These are phyloP conservation scores for Cercospora zeae-maydis DNA, from an alignment of 2,329 filamentous ascomycete species.

Conservation along the genomic window DNA sequence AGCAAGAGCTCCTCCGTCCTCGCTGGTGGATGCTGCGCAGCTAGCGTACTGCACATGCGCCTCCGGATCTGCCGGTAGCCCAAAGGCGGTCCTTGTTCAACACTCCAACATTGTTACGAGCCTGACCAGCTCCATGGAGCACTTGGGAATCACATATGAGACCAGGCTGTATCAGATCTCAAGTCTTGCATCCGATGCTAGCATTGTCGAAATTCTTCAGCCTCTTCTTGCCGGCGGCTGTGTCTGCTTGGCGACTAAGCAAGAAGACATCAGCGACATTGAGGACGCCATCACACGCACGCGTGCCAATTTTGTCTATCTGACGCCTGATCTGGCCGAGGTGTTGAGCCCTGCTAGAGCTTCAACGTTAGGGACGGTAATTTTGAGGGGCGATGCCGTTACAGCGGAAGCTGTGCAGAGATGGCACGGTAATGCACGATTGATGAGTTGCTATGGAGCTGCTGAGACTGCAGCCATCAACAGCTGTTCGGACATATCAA, in stretches of 20 bases:
- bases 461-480: background rate
- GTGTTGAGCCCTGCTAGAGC: background rate
- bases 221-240: constrained; percentile 16
- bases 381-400: background rate
- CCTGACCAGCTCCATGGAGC: background rate
- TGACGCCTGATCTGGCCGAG: background rate
- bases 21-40: background rate
- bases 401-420: background rate
- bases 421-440: background rate
- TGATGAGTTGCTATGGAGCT: background rate
- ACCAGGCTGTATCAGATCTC: constrained; percentile 14
- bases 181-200: constrained; percentile 19
- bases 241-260: constrained; percentile 27
- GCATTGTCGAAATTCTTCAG: background rate
- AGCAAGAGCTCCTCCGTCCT: background rate
- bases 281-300: background rate
- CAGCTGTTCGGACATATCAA: background rate
- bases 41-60: constrained; percentile 8
- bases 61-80: constrained; percentile 7
- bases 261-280: background rate
- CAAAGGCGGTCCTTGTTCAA: constrained; percentile 6
- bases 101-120: constrained; percentile 1
- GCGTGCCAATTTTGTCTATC: background rate
- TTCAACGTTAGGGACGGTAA: background rate
- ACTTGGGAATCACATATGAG: background rate